phyloP scores from a whole-genome alignment of 495 filamentous ascomycete species.

The Staphylotrichum tortipilum region DNA sequence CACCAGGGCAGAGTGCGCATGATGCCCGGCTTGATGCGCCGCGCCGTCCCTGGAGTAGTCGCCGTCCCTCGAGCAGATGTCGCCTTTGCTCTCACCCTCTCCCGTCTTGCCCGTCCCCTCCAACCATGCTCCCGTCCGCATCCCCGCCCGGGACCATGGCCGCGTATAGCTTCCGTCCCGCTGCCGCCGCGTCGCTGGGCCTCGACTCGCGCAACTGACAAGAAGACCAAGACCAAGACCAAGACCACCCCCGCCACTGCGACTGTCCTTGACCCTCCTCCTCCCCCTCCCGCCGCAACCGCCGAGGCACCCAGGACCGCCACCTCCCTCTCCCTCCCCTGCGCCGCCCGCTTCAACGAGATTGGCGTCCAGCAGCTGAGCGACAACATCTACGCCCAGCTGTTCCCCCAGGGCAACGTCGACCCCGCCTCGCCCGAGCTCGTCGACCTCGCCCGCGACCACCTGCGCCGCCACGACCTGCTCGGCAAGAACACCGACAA shows the following conservation, averaged over 20 bases:
- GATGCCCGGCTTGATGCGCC: too few species aligned
- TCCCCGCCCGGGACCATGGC: constrained; percentile 2
- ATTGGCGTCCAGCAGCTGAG: constrained; percentile 92
- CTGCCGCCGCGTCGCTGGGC: constrained; percentile 32
- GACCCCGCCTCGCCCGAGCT: constrained; percentile 57
- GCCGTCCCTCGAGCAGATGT: too few species aligned
- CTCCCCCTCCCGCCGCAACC: too few species aligned
- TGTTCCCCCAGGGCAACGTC: constrained; percentile 52
- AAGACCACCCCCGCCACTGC: too few species aligned
- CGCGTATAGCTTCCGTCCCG: constrained; percentile 11
- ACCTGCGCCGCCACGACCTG: constrained; percentile 82
- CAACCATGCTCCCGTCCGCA: too few species aligned
- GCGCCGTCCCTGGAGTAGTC: too few species aligned
- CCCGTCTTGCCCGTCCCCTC: too few species aligned
- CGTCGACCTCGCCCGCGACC: constrained; percentile 68
- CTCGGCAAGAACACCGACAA: constrained; percentile 78
- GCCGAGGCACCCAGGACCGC: too few species aligned
- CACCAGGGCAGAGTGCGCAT: too few species aligned
- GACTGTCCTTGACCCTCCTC: too few species aligned
- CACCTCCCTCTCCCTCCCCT: constrained; percentile 44
- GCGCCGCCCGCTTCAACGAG: constrained; percentile 69
- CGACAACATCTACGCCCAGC: constrained; percentile 67
- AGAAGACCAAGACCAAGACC: too few species aligned
- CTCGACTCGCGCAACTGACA: constrained; percentile 16
- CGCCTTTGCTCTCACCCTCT: too few species aligned